These are phyloP conservation scores for Cyberlindnera galapagoensis DNA, from an alignment of 805 yeast species.

Conservation along the genomic window DNA sequence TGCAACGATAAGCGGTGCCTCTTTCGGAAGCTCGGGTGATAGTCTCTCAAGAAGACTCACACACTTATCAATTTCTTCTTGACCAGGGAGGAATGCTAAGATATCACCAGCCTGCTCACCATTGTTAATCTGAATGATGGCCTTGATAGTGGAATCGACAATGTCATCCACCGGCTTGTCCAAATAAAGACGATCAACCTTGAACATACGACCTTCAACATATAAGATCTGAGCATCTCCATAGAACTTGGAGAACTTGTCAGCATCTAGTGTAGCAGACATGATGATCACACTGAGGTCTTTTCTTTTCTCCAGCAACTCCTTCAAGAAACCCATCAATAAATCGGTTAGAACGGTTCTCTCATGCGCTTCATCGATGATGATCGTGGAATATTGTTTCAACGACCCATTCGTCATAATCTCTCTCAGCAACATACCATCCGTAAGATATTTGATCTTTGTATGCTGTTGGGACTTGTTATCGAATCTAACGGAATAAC, in stretches of 20 bases:
- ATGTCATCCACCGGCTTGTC: constrained; percentile 67
- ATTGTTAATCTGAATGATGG: constrained; percentile 72
- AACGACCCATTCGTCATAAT: constrained; percentile 68
- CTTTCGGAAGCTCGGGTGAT: constrained; percentile 61
- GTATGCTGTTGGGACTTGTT: constrained; percentile 57
- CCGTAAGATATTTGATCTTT: constrained; percentile 79
- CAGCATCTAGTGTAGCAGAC: constrained; percentile 97
- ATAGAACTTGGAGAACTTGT: constrained; percentile 72
- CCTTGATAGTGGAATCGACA: constrained; percentile 69
- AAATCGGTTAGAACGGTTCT: constrained; percentile 89
- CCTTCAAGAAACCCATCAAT: constrained; percentile 80
- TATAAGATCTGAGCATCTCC: constrained; percentile 72
- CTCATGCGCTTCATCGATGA: constrained; percentile 97
- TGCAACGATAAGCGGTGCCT: constrained; percentile 70
- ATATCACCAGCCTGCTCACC: constrained; percentile 80
- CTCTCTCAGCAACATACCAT: constrained; percentile 95
- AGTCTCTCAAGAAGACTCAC: constrained; percentile 53
- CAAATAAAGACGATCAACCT: constrained; percentile 70
- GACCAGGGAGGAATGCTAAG: constrained; percentile 91
- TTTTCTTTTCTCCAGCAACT: constrained; percentile 45
- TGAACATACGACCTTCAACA: constrained; percentile 86
- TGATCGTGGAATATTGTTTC: constrained; percentile 61
- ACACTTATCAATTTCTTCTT: constrained; percentile 91
- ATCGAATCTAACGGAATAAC: constrained; percentile 90
- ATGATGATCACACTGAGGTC: constrained; percentile 71